These are phyloP conservation scores for Fusarium proliferatum DNA, from an alignment of 2,329 filamentous ascomycete genomes.

Conservation along the genomic window DNA sequence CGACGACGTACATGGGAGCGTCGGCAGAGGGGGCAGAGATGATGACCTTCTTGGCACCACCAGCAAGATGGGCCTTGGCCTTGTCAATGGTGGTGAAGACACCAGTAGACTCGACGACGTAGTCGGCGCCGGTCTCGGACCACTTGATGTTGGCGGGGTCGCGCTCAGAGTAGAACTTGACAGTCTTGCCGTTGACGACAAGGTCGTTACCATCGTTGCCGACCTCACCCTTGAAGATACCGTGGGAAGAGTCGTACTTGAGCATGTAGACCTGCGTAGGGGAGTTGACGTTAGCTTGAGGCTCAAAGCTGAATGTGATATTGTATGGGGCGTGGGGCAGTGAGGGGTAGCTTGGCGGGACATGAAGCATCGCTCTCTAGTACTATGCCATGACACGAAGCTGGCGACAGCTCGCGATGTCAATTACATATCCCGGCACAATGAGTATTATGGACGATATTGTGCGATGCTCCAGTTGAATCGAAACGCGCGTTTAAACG, in stretches of 20 bases:
- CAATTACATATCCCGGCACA: background rate
- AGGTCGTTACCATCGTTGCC: constrained; percentile 77
- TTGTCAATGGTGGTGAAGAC: constrained; percentile 99
- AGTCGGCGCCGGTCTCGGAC: constrained; percentile 86
- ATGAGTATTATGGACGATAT: background rate
- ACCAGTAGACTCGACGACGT: constrained; percentile 97
- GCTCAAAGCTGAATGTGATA: constrained; percentile 1
- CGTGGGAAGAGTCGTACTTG: constrained; percentile 99
- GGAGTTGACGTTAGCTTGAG: constrained; percentile 16
- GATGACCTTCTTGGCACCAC: constrained; percentile 97
- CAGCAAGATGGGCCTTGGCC: constrained; percentile 92
- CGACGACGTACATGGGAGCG: constrained; percentile 99
- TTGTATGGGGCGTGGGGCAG: constrained; percentile 14
- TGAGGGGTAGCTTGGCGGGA: constrained; percentile 28
- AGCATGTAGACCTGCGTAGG: constrained; percentile 92
- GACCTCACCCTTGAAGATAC: constrained; percentile 93
- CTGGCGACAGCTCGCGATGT: background rate
- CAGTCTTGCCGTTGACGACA: constrained; percentile 90
- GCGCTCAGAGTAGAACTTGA: constrained; percentile 94
- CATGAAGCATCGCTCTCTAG: constrained; percentile 1
- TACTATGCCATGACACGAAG: background rate
- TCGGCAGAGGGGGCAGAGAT: constrained; percentile 93
- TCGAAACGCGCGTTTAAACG: background rate
- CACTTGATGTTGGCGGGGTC: constrained; percentile 93
- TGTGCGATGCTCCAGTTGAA: background rate